Evolutionary conservation across 345 rosid genomes (phyloP).

Genomic region (Alliaria petiolata): DNA sequence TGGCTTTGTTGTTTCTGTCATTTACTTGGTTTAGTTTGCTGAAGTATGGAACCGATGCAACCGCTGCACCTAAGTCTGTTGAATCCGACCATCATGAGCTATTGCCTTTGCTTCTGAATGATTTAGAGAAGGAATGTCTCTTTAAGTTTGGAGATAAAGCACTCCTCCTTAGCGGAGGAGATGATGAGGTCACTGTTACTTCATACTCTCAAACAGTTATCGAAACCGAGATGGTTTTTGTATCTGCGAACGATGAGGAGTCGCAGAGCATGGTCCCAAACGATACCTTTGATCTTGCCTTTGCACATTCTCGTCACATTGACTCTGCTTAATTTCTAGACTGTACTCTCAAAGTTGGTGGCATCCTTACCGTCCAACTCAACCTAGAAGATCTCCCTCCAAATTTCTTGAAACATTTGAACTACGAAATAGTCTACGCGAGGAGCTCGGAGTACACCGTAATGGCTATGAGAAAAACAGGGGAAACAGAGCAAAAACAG

Average conservation of each 20-base stretch:
- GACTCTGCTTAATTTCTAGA: constrained; percentile 46
- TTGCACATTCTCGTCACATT: constrained; percentile 37
- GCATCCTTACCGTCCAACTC: constrained; percentile 42
- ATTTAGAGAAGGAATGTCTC: constrained; percentile 60
- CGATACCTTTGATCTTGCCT: constrained; percentile 45
- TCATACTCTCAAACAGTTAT: constrained; percentile 27
- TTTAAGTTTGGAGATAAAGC: constrained; percentile 39
- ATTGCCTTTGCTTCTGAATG: constrained; percentile 43
- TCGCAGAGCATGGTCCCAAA: constrained; percentile 34
- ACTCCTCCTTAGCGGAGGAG: constrained; percentile 36
- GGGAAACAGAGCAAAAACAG: background rate
- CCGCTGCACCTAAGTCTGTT: background rate
- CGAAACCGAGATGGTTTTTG: constrained; percentile 33
- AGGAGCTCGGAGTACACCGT: constrained; percentile 37
- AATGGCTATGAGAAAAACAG: constrained; percentile 53
- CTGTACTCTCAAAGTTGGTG: constrained; percentile 56
- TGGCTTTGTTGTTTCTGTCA: constrained; percentile 43
- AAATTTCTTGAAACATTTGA: constrained; percentile 35
- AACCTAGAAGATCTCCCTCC: constrained; percentile 27
- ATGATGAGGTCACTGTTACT: constrained; percentile 28
- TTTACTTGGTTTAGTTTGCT: constrained; percentile 34
- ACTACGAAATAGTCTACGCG: constrained; percentile 51
- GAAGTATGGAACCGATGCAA: constrained; percentile 8
- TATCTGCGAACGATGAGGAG: constrained; percentile 42
- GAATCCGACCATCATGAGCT: constrained; percentile 13